Percentiles rank a stretch among this genome's conserved stretches.
Conservation (phyloP, 108 stramenopile genomes). For the Pinguiococcus pyrenoidosus region DNA sequence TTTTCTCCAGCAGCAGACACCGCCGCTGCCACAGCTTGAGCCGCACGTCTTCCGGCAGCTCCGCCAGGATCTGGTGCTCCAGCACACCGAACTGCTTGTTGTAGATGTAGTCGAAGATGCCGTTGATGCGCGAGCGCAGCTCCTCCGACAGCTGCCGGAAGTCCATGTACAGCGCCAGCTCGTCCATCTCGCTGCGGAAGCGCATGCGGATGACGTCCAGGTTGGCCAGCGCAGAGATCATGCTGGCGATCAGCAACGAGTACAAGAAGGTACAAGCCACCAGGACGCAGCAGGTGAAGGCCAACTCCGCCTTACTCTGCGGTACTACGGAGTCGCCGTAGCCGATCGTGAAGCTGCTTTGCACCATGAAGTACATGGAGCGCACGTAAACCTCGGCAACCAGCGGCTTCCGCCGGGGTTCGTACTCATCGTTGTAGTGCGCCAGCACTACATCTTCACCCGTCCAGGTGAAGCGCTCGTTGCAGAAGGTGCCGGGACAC, state of each 20-base stretch:
- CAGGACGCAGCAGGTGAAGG: constrained; percentile 30
- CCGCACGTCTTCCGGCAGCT: constrained; percentile 21
- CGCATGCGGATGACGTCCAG: constrained; percentile 39
- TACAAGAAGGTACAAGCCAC: constrained; percentile 35
- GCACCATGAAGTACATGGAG: constrained; percentile 1
- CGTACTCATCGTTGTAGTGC: neutral
- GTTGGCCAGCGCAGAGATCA: constrained; percentile 46
- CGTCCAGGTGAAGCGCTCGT: too few relatives aligned
- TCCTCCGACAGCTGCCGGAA: constrained; percentile 24
- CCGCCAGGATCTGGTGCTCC: constrained; percentile 29
- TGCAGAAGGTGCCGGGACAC: too few relatives aligned
- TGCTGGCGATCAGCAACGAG: constrained; percentile 43
- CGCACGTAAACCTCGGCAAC: neutral
- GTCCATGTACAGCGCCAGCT: constrained; percentile 24
- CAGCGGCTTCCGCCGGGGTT: neutral
- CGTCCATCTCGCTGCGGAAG: constrained; percentile 42
- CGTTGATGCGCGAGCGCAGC: constrained; percentile 21
- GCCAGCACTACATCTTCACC: constrained; percentile 23
- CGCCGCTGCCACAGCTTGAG: constrained; percentile 15
- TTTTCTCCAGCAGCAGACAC: constrained; percentile 9
- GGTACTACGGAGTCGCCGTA: constrained; percentile 43
- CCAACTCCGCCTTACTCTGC: constrained; percentile 30
- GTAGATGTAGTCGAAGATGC: constrained; percentile 32
- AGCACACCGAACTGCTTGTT: constrained; percentile 38
- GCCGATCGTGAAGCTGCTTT: constrained; percentile 46